Evolutionary conservation across 495 filamentous ascomycete species (phyloP).

Genomic region (Tuber indicum): DNA sequence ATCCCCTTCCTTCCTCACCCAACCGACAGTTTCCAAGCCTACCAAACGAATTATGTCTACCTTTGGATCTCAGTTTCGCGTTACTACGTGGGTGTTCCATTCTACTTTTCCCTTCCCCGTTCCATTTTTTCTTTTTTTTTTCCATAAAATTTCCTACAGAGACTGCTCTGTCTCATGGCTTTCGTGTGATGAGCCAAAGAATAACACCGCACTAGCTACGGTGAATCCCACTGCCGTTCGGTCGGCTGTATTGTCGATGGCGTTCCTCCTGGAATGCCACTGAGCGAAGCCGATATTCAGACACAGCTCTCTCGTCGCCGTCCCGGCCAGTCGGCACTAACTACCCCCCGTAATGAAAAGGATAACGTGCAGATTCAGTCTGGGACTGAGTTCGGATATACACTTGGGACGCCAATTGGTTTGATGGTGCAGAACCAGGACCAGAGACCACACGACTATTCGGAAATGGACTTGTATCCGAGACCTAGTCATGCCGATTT

Average conservation of each 20-base stretch:
- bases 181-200: not conserved
- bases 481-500: conserved; percentile 91
- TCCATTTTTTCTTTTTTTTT: not conserved
- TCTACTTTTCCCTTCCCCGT: not conserved
- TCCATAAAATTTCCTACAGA: conserved; percentile 19
- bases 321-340: conserved; percentile 83
- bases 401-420: conserved; percentile 85
- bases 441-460: conserved; percentile 90
- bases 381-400: conserved; percentile 86
- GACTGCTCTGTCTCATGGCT: conserved; percentile 18
- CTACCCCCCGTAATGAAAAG: conserved; percentile 88
- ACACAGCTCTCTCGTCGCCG: conserved; percentile 87
- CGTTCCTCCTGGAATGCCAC: conserved; percentile 77
- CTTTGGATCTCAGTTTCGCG: conserved; percentile 76
- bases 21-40: not conserved
- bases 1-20: not conserved
- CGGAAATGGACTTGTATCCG: conserved; percentile 87
- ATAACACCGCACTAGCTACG: conserved; percentile 54
- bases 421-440: conserved; percentile 87
- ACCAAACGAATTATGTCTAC: conserved; percentile 63
- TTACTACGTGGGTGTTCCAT: conserved; percentile 64
- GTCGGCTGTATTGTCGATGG: conserved; percentile 87
- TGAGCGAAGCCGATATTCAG: conserved; percentile 87
- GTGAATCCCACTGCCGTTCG: conserved; percentile 85
- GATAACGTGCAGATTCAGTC: conserved; percentile 89